Conservation (phyloP, 352 stramenopile species). For the Pythium phragmitis region DNA sequence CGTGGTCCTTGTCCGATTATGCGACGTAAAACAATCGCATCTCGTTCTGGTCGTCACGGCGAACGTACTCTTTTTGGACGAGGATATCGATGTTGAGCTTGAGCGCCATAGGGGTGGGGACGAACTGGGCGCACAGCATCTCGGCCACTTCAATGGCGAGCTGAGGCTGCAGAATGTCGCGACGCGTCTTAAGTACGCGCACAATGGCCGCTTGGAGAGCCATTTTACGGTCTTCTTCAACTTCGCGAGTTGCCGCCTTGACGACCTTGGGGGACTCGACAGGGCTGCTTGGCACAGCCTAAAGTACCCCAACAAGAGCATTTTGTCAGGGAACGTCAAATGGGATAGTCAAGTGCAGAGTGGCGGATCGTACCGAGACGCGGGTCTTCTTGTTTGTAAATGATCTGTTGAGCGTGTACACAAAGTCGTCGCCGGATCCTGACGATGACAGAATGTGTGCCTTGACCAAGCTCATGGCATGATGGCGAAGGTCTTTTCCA, state of each 20-base stretch:
- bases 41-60: conserved; percentile 59
- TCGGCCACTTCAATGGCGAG: conserved; percentile 63
- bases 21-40: conserved; percentile 71
- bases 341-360: neutral
- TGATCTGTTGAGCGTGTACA: conserved; percentile 27
- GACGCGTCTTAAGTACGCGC: conserved; percentile 77
- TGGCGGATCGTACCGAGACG: conserved; percentile 16
- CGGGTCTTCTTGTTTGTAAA: conserved; percentile 33
- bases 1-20: conserved; percentile 17
- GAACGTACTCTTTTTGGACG: conserved; percentile 83
- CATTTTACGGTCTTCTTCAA: conserved; percentile 89
- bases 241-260: conserved; percentile 56
- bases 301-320: neutral
- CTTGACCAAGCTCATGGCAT: conserved; percentile 75
- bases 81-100: conserved; percentile 85
- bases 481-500: conserved; percentile 54
- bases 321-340: neutral
- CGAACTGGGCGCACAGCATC: conserved; percentile 78
- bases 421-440: conserved; percentile 21
- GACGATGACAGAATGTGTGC: conserved; percentile 36
- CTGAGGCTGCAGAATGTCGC: conserved; percentile 66
- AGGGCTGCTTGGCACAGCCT: conserved; percentile 56
- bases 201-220: conserved; percentile 82
- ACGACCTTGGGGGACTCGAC: conserved; percentile 65
- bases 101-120: conserved; percentile 51